Evolutionary conservation across 176 grass and related monocot genomes (phyloP), one percentile per base, ranked within the genome.

Genomic region (Panicum miliaceum): DNA sequence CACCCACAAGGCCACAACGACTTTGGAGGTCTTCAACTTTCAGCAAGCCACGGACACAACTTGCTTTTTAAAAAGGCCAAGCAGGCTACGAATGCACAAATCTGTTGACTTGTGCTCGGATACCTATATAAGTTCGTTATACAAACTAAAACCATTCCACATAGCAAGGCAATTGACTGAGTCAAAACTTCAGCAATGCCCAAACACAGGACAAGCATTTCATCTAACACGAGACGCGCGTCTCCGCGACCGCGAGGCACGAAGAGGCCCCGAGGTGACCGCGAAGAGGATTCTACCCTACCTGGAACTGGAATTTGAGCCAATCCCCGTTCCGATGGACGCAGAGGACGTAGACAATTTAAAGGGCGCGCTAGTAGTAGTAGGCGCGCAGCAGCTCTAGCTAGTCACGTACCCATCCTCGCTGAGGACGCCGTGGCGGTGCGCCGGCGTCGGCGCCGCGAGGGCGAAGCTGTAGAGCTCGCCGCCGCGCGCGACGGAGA

Each of bases 341-440:
- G 47, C 26, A 5, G 25, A 25, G 32, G 23, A 41, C 32, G 5
- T 3, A 27, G 45, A 10, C 23, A 23, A 14, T 67, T 15, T 27
- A 62, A 9, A 18, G 22, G 26, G 35, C 14, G 60, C 3, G 43
- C 20, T 32, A 32, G 29, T 32, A 23, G 20, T n/a, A 7, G 73
- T 10, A 22, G 34, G 4, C 22, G 71, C 14, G 25, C 26, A 38
- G 66, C 1, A 34, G 12, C 7, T 38, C 29, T 14, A 9, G 3
- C 27, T 43, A 66, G 54, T 34, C 18, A 69, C 60, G 57, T 90
- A 95, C 96, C 93, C 91, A 60, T 98, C 95, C 86, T 98, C 90
- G 83, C 92, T 98, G 82, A 91, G 95, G 72, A 93, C 61, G 29
- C 92, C 95, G 84, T 98, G 95, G 62, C 79, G 92, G 75, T 92